phyloP scores from a whole-genome alignment of 768 basidiomycete genomes.

The Tubosaeta sp. region DNA sequence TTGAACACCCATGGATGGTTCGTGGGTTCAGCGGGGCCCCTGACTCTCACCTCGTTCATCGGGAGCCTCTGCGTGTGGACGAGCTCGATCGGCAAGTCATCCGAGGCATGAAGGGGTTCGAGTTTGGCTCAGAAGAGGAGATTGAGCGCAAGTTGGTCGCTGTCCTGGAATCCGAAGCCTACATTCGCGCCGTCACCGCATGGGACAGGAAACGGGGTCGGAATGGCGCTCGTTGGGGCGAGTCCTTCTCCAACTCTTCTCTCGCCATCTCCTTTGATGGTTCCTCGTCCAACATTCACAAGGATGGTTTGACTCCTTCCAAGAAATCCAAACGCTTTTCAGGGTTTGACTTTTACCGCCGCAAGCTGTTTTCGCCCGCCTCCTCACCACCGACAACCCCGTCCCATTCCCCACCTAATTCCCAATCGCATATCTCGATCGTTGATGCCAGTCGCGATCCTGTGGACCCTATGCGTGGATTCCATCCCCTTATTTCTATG shows the following conservation, averaged over 20 bases:
- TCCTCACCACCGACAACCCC: constrained; percentile 50
- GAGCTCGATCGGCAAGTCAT: constrained; percentile 88
- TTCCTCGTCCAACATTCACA: constrained; percentile 40
- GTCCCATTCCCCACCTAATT: constrained; percentile 56
- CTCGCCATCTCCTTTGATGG: constrained; percentile 60
- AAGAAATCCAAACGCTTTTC: constrained; percentile 85
- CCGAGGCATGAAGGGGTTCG: constrained; percentile 91
- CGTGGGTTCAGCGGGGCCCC: constrained; percentile 82
- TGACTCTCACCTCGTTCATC: constrained; percentile 79
- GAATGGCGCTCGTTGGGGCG: constrained; percentile 45
- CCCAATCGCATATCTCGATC: constrained; percentile 52
- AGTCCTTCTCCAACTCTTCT: constrained; percentile 61
- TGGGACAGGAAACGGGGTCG: constrained; percentile 73
- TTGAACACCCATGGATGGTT: constrained; percentile 88
- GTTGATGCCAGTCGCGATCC: constrained; percentile 47
- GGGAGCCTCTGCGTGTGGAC: constrained; percentile 83
- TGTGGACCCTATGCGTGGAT: constrained; percentile 84
- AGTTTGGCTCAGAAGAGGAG: constrained; percentile 87
- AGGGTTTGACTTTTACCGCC: constrained; percentile 90
- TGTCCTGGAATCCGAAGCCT: constrained; percentile 75
- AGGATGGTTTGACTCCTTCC: constrained; percentile 40
- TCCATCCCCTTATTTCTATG: constrained; percentile 93
- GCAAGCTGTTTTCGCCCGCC: constrained; percentile 71
- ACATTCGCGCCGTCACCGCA: constrained; percentile 63
- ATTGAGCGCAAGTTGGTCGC: constrained; percentile 70